A percentile compares a stretch with the other conserved stretches of the same genome.
Evolutionary conservation across 108 stramenopile genomes (phyloP).

Genomic region (Craspedostauros australis): DNA sequence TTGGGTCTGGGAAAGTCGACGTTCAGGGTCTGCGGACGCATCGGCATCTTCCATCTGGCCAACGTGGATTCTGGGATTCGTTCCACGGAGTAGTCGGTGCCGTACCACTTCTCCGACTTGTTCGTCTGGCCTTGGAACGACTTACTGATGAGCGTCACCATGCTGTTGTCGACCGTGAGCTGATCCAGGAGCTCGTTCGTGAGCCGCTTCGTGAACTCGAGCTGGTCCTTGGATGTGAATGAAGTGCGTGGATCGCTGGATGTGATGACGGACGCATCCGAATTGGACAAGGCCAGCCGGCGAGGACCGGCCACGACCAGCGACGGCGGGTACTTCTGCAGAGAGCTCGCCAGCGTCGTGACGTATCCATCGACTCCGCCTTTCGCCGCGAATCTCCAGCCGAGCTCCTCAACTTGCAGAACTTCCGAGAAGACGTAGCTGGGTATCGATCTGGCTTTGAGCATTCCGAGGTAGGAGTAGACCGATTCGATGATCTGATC

Average conservation of each 20-base stretch:
- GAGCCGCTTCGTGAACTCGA: slow-evolving; percentile 38
- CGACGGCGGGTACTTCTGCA: slow-evolving; percentile 61
- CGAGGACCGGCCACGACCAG: slow-evolving; percentile 73
- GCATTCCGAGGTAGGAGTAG: slow-evolving; percentile 70
- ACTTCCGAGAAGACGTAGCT: slow-evolving; percentile 72
- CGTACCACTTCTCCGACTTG: slow-evolving; percentile 75
- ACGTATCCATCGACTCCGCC: slow-evolving; percentile 45
- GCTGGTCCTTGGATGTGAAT: slow-evolving; percentile 50
- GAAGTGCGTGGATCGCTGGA: slow-evolving; percentile 41
- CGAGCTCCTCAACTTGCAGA: slow-evolving; percentile 65
- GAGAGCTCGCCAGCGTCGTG: slow-evolving; percentile 54
- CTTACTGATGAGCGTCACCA: slow-evolving; percentile 68
- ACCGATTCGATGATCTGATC: slow-evolving; percentile 64
- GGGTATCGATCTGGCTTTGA: slow-evolving; percentile 47
- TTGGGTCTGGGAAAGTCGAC: slow-evolving; percentile 63
- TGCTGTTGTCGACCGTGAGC: slow-evolving; percentile 64
- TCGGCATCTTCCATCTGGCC: slow-evolving; percentile 49
- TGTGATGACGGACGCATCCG: slow-evolving; percentile 22
- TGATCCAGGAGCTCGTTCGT: slow-evolving; percentile 27
- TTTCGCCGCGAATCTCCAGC: slow-evolving; percentile 69
- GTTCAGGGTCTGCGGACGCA: slow-evolving; percentile 4
- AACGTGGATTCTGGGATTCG: slow-evolving; percentile 42
- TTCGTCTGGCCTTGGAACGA: slow-evolving; percentile 59
- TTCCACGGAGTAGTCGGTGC: slow-evolving; percentile 61
- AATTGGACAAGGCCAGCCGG: slow-evolving; percentile 46